Evolutionary conservation across 768 basidiomycete genomes (phyloP).

Genomic region (Suillus fuscotomentosus): DNA sequence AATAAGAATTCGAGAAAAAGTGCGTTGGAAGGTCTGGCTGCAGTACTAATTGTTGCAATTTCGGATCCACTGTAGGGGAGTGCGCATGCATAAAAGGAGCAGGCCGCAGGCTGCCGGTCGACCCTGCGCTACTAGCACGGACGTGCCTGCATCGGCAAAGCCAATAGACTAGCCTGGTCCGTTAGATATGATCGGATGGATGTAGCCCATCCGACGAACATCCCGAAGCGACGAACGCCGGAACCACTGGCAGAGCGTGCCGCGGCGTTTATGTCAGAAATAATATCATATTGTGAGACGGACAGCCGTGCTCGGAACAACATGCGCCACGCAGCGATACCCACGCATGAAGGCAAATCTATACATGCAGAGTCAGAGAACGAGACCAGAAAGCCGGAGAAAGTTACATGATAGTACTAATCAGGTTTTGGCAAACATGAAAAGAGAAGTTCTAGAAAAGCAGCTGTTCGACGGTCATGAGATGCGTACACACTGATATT

Average conservation of each 20-base stretch:
- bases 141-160: conserved; percentile 39
- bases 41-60: neutral
- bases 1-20: too few species aligned
- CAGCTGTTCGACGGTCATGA: conserved; percentile 13
- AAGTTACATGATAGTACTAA: conserved; percentile 38
- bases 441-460: conserved; percentile 23
- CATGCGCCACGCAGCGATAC: conserved; percentile 39
- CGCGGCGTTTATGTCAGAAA: conserved; percentile 33
- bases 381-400: neutral
- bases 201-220: conserved; percentile 24
- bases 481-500: neutral
- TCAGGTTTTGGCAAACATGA: conserved; percentile 39
- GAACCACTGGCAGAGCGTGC: conserved; percentile 31
- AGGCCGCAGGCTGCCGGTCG: conserved; percentile 26
- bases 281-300: conserved; percentile 35
- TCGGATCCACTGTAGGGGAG: conserved; percentile 35
- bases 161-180: conserved; percentile 23
- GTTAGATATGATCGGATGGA: conserved; percentile 14
- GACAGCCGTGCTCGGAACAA: conserved; percentile 37
- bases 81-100: conserved; percentile 34
- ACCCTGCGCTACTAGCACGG: conserved; percentile 44
- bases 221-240: conserved; percentile 41
- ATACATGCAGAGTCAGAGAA: neutral
- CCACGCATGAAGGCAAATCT: conserved; percentile 46
- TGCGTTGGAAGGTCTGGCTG: too few species aligned